Evolutionary conservation across 83 land plant species (phyloP).

Genomic region (Thuja plicata): DNA sequence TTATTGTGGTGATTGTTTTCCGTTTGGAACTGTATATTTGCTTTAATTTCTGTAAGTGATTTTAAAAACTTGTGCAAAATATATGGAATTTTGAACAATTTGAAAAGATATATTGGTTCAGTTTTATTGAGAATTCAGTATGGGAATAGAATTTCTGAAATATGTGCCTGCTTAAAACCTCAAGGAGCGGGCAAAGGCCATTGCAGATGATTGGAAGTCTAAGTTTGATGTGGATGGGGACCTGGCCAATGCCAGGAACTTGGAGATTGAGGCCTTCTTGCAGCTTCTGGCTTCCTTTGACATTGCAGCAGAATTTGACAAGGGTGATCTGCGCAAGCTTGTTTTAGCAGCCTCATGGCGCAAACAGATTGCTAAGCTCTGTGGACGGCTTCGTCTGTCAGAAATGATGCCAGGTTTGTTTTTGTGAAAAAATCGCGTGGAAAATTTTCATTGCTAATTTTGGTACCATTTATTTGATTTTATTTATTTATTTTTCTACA

Average conservation of each 20-base stretch:
- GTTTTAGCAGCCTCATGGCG: constrained; percentile 60
- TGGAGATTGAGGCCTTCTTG: constrained; percentile 62
- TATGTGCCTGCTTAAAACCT: neutral
- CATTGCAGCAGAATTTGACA: constrained; percentile 43
- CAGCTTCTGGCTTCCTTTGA: constrained; percentile 70
- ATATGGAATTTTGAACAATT: neutral
- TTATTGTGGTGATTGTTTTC: neutral
- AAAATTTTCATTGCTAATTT: neutral
- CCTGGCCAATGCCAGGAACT: constrained; percentile 48
- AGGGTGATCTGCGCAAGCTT: constrained; percentile 58
- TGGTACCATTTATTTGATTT: neutral
- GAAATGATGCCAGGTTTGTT: constrained; percentile 66
- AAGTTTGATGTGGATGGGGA: constrained; percentile 44
- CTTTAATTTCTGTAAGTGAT: neutral
- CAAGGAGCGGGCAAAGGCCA: constrained; percentile 47
- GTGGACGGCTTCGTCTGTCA: constrained; percentile 53
- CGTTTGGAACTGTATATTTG: neutral
- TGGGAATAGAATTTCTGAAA: neutral
- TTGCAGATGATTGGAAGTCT: constrained; percentile 58
- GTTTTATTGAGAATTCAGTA: neutral
- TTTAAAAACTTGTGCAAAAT: neutral
- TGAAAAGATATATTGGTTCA: neutral
- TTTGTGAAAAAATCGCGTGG: neutral
- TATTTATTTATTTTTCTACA: neutral
- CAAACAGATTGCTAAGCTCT: constrained; percentile 81